Base-by-base conservation (phyloP, 2,329 filamentous ascomycete species). In the Aspergillus sp. region DNA sequence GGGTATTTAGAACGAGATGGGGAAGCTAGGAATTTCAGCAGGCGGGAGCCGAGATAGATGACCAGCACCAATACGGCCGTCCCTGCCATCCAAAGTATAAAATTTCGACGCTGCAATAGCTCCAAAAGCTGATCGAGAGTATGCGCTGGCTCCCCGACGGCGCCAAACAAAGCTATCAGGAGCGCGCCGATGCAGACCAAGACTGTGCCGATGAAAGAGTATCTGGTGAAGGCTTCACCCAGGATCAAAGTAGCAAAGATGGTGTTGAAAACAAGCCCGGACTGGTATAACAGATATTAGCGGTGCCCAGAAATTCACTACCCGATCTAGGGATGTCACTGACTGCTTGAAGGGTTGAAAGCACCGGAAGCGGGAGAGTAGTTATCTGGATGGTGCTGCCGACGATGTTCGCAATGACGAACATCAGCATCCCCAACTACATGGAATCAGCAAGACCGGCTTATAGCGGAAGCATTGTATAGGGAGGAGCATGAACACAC, bases 331-430 rank as follows among this genome's bases (percentile, higher is more conserved):
- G 47, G 39, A 41, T n/a, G 41, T 53, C 38, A 74, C 80, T 68
- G 76, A 84, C 82, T 17, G 94, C 94, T 80, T 99, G 95, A 39
- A 99, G 82, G 1, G 95, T 97, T 59, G 94, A 98, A 36, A 99
- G 85, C 5, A 99, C 92, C 19, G 95, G 95, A 21, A 99, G 83
- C 15, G 95, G 95, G 48, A 99, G 83, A 0, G 94, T 97, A 30
- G 95, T 97, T 74, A 99, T 98, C 78, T 99, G 95, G 61, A 99
- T 95, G 39, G 92, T 94, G 79, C 93, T 97, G 61, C 95, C 95
- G 58, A 98, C 84, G 58, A 99, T 84, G 75, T 99, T 99, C 64
- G 95, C 91, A 67, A 96, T 83, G 66, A 99, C 88, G 78, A 99
- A 99, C 88, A 99, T 95, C 73, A 88, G 87, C 93, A 99, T 98